These are phyloP conservation scores for Leucaena leucocephala DNA, from an alignment of 306 rosid species.

Conservation along the genomic window DNA sequence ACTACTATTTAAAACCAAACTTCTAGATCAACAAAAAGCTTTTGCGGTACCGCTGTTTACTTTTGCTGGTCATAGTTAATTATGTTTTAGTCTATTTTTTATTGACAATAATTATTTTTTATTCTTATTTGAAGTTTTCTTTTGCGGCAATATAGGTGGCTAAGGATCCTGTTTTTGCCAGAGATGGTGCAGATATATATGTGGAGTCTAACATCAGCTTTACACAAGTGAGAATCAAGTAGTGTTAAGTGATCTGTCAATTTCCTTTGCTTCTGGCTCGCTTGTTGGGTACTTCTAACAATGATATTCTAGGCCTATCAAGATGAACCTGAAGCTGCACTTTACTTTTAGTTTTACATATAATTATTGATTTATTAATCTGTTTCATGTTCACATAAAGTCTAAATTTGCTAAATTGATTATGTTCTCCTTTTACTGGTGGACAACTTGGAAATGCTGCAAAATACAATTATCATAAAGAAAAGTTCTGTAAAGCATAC, in stretches of 20 bases:
- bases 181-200: constrained; percentile 90
- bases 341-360: constrained; percentile 9
- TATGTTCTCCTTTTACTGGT: constrained; percentile 4
- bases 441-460: constrained; percentile 12
- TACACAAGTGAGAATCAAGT: constrained; percentile 72
- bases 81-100: constrained; percentile 4
- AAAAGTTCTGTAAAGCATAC: constrained; percentile 17
- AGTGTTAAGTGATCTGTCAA: constrained; percentile 16
- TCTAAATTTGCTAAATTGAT: constrained; percentile 7
- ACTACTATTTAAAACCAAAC: constrained; percentile 1
- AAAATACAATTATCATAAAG: constrained; percentile 5
- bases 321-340: constrained; percentile 28
- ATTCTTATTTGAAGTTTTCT: constrained; percentile 34
- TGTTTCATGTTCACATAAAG: background rate
- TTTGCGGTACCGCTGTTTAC: background rate
- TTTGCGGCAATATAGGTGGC: constrained; percentile 64
- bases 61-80: background rate
- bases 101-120: constrained; percentile 14
- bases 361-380: background rate
- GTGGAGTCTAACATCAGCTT: constrained; percentile 91
- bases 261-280: background rate
- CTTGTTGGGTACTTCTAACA: constrained; percentile 24
- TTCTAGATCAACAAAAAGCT: background rate
- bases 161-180: constrained; percentile 72
- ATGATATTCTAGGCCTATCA: background rate